Base-by-base conservation (phyloP, 805 yeast species). In the Ogataea nitratoaversa region DNA sequence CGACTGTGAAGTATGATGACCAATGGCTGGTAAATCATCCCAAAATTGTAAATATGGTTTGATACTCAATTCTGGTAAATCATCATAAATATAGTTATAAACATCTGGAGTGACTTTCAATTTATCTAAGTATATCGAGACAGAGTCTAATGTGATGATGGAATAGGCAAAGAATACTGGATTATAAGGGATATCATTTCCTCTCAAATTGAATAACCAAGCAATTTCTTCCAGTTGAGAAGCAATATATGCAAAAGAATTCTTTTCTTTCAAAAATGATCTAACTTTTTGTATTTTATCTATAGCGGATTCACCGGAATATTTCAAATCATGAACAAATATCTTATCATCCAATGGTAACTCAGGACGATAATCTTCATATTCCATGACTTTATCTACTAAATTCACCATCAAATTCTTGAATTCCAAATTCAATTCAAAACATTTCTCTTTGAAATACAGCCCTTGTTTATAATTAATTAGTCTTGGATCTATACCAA, bases 401-500 rank as follows among this genome's bases (percentile, higher is more conserved):
- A 93, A 68, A 58, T 91, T 91, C 17, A 66, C 66, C 48, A 72
- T 71, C 34, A 81, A 63, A 2, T 82, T 75, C 3, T 70, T 63
- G 29, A 82, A 64, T 38, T 67, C 65, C 16, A 78, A 66, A 38
- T 69, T 65, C 17, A 67, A 57, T 4, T 56, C 52, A 19, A 52
- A 53, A 33, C 64, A 55, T 32, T 49, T 50, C 30, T 52, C 56
- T 30, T 60, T 60, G 32, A 77, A 65, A 44, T 47, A 60, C 31
- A 68, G 62, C 2, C 79, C 80, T 4, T 65, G 56, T 13, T 67
- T 60, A 48, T 71, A 70, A 43, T 79, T 71, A 35, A 93, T 72
- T 30, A 90, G 64, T 49, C 76, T 74, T 1, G 97, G 95, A 60
- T 91, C 98, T 28, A 87, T 81, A 30, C 95, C 93, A 42, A 93